Evolutionary conservation across 2,329 filamentous ascomycete genomes (phyloP).

Genomic region (Cladosporium sp.): DNA sequence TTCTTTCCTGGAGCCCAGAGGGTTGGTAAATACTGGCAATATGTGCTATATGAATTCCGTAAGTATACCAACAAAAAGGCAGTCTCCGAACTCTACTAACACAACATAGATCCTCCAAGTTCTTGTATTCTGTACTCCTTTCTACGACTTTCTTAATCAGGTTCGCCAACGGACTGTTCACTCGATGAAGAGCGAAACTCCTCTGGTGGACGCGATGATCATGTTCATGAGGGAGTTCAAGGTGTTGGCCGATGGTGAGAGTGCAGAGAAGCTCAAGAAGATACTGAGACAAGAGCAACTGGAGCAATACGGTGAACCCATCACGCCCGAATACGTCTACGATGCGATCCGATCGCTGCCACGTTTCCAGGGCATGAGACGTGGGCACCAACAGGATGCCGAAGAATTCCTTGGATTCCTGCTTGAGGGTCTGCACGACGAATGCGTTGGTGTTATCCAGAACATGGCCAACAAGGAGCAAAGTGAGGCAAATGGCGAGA

Average conservation of each 20-base stretch:
- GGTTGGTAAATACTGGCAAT: constrained; percentile 93
- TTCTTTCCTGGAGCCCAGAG: constrained; percentile 83
- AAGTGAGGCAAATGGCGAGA: constrained; percentile 22
- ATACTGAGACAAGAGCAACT: constrained; percentile 76
- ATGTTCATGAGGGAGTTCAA: constrained; percentile 94
- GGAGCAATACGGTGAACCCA: constrained; percentile 84
- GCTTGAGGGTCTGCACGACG: constrained; percentile 86
- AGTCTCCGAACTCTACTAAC: not conserved
- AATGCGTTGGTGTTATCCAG: constrained; percentile 71
- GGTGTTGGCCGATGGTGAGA: constrained; percentile 71
- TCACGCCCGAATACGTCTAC: constrained; percentile 93
- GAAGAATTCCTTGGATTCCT: constrained; percentile 95
- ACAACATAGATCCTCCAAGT: constrained; percentile 77
- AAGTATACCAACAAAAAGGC: constrained; percentile 38
- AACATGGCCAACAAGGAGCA: constrained; percentile 31
- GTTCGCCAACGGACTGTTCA: constrained; percentile 77
- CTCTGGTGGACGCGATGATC: constrained; percentile 91
- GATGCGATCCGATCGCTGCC: constrained; percentile 82
- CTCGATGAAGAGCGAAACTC: constrained; percentile 93
- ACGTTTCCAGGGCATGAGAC: constrained; percentile 87
- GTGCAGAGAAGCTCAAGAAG: constrained; percentile 67
- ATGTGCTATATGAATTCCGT: constrained; percentile 99
- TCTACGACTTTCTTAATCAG: constrained; percentile 89
- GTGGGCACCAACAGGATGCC: constrained; percentile 94
- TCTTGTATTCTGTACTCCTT: constrained; percentile 86